A percentile compares a stretch with the other conserved stretches of the same genome.
phyloP scores from a whole-genome alignment of 257 asterid genomes.

The Capsicum pubescens region DNA sequence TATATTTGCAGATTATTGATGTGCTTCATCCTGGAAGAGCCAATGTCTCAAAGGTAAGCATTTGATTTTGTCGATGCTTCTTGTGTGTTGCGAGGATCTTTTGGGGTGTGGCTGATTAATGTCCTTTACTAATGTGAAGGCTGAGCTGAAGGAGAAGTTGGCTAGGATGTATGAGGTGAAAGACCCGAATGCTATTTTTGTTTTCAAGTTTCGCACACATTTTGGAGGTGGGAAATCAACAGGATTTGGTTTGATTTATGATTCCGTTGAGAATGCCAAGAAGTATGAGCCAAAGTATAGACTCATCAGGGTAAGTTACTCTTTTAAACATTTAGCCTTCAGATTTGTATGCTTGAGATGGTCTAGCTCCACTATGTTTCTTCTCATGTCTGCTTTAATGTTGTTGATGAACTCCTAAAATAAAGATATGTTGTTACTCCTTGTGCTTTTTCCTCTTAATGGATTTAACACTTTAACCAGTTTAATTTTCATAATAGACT shows the following conservation, averaged over 20 bases:
- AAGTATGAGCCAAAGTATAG: conserved; percentile 38
- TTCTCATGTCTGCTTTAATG: background rate
- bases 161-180: conserved; percentile 36
- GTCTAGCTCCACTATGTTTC: background rate
- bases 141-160: conserved; percentile 35
- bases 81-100: background rate
- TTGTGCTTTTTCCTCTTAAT: background rate
- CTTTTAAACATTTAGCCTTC: background rate
- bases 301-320: conserved; percentile 35
- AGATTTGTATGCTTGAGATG: background rate
- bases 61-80: conserved; percentile 13
- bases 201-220: conserved; percentile 37
- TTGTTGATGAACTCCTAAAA: background rate
- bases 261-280: conserved; percentile 37
- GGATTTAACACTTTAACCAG: background rate
- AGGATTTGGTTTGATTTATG: conserved; percentile 38
- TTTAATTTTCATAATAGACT: background rate
- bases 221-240: conserved; percentile 39
- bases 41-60: conserved; percentile 34
- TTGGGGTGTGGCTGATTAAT: conserved; percentile 16
- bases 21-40: conserved; percentile 41
- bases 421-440: background rate
- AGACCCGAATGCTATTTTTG: conserved; percentile 34
- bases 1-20: conserved; percentile 29
- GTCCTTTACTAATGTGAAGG: background rate